A percentile compares a stretch with the other conserved stretches of the same genome.
Conservation (phyloP, 768 basidiomycete species). For the Termitomyces sp. region DNA sequence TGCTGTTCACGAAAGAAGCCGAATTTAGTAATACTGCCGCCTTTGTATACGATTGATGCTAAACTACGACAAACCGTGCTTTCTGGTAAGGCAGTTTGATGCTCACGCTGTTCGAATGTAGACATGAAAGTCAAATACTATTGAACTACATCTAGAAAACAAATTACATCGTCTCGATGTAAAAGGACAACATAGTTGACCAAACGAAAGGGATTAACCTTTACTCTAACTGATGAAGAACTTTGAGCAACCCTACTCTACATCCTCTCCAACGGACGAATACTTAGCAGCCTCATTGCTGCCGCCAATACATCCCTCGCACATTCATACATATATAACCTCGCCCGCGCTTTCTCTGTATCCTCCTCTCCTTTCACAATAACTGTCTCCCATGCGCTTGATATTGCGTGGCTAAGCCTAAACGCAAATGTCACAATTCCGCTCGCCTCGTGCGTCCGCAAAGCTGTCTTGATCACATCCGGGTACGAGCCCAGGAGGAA, state of each 20-base stretch:
- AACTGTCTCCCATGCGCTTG: conserved; percentile 88
- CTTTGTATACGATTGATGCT: too few relatives aligned
- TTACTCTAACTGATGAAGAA: neutral
- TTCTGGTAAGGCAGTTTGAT: too few relatives aligned
- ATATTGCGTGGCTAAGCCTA: conserved; percentile 82
- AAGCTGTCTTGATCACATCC: conserved; percentile 81
- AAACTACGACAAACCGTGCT: too few relatives aligned
- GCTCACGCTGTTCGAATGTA: too few relatives aligned
- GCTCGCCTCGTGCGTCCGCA: conserved; percentile 84
- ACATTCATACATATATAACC: conserved; percentile 84
- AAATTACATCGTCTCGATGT: neutral
- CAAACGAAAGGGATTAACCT: neutral
- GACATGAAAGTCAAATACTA: too few relatives aligned
- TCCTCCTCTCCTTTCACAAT: conserved; percentile 83
- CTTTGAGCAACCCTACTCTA: conserved; percentile 22
- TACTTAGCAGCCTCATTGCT: conserved; percentile 83
- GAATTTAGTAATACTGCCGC: neutral
- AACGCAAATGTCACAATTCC: conserved; percentile 90
- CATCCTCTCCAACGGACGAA: conserved; percentile 92
- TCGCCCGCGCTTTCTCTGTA: conserved; percentile 69
- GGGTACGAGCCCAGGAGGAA: conserved; percentile 90
- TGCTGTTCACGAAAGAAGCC: neutral
- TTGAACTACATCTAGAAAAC: too few relatives aligned
- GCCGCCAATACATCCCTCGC: conserved; percentile 87
- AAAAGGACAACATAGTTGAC: neutral